Evolutionary conservation across 352 stramenopile species (phyloP).

Genomic region (Globisporangium mamillatum): DNA sequence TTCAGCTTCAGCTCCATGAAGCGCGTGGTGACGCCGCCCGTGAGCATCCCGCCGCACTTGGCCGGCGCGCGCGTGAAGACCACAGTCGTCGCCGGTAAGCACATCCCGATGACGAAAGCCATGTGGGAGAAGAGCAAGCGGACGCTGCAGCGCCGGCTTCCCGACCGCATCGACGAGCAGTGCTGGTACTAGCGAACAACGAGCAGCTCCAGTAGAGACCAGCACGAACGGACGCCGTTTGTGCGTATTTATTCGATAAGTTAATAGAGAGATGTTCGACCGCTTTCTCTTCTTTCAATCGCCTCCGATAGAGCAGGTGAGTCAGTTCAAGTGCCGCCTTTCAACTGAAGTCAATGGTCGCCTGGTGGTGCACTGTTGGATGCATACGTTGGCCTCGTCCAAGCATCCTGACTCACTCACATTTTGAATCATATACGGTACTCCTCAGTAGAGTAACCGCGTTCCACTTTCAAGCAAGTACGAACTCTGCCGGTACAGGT

Average conservation of each 20-base stretch:
- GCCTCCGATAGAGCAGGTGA: not conserved
- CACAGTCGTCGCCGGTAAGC: constrained; percentile 52
- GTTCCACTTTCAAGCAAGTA: no score
- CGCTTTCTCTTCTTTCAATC: not conserved
- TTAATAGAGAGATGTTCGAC: constrained; percentile 3
- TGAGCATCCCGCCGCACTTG: constrained; percentile 43
- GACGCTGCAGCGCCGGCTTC: constrained; percentile 9
- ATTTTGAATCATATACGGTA: no score
- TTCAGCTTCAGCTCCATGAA: constrained; percentile 67
- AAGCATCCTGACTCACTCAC: no score
- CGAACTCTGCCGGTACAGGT: no score
- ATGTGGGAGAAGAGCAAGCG: constrained; percentile 59
- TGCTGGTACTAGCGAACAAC: not conserved
- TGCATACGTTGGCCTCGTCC: no score
- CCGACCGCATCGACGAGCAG: constrained; percentile 23
- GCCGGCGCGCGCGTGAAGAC: constrained; percentile 24
- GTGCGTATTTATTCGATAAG: constrained; percentile 1
- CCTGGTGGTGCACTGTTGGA: no score
- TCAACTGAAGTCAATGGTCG: no score
- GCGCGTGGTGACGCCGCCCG: constrained; percentile 48
- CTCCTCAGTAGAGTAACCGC: no score
- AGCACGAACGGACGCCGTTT: not conserved
- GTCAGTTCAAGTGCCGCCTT: no score
- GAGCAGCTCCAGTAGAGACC: not conserved
- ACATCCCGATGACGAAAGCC: constrained; percentile 53